phyloP scores from a whole-genome alignment of 768 basidiomycete species.

The Psilocybe azurescens region DNA sequence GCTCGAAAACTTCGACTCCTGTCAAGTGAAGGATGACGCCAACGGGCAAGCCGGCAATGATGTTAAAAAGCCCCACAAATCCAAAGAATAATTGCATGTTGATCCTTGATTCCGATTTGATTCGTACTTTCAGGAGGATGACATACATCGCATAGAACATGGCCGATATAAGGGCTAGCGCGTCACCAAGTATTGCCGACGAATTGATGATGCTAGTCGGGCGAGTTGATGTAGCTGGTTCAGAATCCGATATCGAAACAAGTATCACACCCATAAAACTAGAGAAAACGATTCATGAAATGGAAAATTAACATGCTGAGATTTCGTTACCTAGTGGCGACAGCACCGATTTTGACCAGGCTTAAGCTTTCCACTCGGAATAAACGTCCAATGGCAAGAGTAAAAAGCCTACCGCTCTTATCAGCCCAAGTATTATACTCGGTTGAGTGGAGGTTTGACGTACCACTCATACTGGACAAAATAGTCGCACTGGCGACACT shows the following conservation, averaged over 20 bases:
- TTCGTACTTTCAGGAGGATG: conserved; percentile 86
- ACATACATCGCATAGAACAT: conserved; percentile 90
- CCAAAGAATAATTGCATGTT: conserved; percentile 97
- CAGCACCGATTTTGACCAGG: conserved; percentile 74
- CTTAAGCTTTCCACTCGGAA: conserved; percentile 84
- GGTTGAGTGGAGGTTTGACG: conserved; percentile 23
- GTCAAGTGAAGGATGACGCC: conserved; percentile 77
- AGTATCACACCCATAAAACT: conserved; percentile 78
- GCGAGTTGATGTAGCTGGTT: conserved; percentile 28
- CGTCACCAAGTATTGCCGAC: conserved; percentile 71
- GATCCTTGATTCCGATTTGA: conserved; percentile 80
- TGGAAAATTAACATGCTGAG: conserved; percentile 13
- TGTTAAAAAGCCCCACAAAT: conserved; percentile 89
- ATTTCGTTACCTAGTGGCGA: conserved; percentile 67
- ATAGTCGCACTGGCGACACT: conserved; percentile 96
- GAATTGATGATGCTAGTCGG: conserved; percentile 18
- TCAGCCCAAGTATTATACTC: not conserved
- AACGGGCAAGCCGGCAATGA: conserved; percentile 75
- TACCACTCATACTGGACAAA: conserved; percentile 88
- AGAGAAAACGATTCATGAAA: not conserved
- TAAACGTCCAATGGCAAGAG: conserved; percentile 80
- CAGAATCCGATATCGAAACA: conserved; percentile 88
- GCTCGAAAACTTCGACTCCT: conserved; percentile 75
- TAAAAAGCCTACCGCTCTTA: conserved; percentile 82
- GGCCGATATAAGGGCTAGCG: conserved; percentile 85